Conservation (phyloP, 345 rosid species). For the Salix brachista region DNA sequence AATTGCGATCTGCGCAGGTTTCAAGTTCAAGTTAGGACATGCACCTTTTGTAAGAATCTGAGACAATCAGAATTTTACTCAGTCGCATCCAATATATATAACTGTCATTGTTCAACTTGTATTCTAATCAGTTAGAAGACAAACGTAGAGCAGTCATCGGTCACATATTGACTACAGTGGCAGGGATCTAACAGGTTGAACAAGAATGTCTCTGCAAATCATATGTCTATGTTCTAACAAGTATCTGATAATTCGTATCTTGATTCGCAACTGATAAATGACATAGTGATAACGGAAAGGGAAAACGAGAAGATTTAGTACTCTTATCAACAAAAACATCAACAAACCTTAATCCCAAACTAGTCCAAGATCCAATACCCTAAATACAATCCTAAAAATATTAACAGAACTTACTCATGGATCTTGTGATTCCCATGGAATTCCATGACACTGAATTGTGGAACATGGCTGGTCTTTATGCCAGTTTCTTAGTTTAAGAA, state of each 20-base stretch:
- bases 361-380: no score
- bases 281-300: background rate
- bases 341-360: no score
- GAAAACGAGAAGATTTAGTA: background rate
- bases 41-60: no score
- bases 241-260: background rate
- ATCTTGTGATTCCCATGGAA: background rate
- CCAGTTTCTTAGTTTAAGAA: constrained; percentile 47
- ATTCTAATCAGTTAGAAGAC: background rate
- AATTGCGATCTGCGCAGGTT: no score
- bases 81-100: no score
- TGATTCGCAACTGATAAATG: background rate
- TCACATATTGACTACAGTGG: background rate
- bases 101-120: background rate
- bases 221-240: background rate
- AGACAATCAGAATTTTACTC: no score
- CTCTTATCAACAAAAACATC: background rate
- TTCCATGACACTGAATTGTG: constrained; percentile 4
- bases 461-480: constrained; percentile 2
- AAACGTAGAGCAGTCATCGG: background rate
- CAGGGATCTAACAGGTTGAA: background rate
- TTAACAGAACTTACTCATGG: background rate
- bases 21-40: no score
- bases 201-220: background rate
- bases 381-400: background rate